Evolutionary conservation across 176 grass and related monocot species (phyloP), one percentile per base, ranked within the genome.

Genomic region (Carex kokanica): DNA sequence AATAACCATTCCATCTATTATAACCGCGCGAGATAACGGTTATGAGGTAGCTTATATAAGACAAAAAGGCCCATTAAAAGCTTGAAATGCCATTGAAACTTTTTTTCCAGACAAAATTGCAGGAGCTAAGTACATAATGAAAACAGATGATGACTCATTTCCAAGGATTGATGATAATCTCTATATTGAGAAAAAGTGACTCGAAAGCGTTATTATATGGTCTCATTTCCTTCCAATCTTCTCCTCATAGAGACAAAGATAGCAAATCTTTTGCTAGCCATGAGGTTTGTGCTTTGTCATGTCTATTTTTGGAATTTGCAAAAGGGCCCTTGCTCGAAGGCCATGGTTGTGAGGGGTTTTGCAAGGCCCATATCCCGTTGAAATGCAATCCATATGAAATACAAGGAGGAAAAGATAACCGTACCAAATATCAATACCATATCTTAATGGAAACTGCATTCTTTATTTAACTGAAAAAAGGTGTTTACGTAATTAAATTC

Each of bases 61-160:
- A n/a, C n/a, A n/a, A n/a, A n/a, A n/a, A n/a, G n/a, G n/a, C n/a
- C n/a, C n/a, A 62, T 36, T n/a, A 71, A 70, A 18, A 18, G 14
- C 16, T 6, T 32, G 0, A 23, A 38, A 11, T 6, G 1, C 71
- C 11, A 53, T 52, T n/a, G 5, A 61, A 52, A 24, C n/a, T 38
- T 57, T 85, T 12, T 18, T 84, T 90, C 29, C 91, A 97, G 94
- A 88, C 88, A 34, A 89, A 90, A 91, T 94, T 85, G 67, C 88
- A 72, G 88, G 79, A 64, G 85, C 94, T 74, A 97, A 94, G 82
- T 92, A 90, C 84, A 94, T 94, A 87, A 97, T 97, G 94, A 97
- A 97, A 97, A 97, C 90, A 84, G 94, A 97, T 86, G 94, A 94
- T 53, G 94, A 97, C 91, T 90, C 94, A 79, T 97, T 97, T 92